Conservation (phyloP, 169 alveolate genomes). For the Eimeria praecox region DNA sequence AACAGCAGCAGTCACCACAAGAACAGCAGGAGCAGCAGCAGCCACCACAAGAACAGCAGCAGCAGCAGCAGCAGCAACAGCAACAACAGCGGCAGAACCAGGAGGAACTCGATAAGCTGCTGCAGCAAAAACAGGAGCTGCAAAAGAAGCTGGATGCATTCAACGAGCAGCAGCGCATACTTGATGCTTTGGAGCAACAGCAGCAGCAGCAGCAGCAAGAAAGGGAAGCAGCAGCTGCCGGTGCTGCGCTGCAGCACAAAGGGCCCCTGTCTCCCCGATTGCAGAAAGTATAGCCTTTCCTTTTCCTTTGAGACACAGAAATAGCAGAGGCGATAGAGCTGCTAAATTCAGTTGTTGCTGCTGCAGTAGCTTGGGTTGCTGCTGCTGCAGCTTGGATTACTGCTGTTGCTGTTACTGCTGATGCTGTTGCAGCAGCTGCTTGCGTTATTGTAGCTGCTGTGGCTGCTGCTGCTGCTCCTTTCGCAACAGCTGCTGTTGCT, state of each 20-base stretch:
- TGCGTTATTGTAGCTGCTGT: background rate
- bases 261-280: constrained; percentile 58
- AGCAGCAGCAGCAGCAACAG: constrained; percentile 19
- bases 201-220: constrained; percentile 36
- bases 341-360: background rate
- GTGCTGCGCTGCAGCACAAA: constrained; percentile 71
- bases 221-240: constrained; percentile 52
- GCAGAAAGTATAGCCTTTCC: constrained; percentile 10
- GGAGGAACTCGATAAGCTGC: constrained; percentile 3
- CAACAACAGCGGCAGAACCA: background rate
- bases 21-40: constrained; percentile 43
- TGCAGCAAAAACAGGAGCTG: constrained; percentile 1
- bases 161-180: background rate
- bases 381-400: background rate
- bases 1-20: constrained; percentile 21
- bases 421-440: background rate
- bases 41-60: background rate
- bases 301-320: background rate
- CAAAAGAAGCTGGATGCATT: background rate
- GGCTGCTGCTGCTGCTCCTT: background rate
- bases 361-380: background rate
- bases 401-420: background rate
- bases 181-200: background rate
- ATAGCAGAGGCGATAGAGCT: background rate
- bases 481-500: background rate